phyloP scores from a whole-genome alignment of 805 yeast genomes.

The Phaffomyces opuntiae region DNA sequence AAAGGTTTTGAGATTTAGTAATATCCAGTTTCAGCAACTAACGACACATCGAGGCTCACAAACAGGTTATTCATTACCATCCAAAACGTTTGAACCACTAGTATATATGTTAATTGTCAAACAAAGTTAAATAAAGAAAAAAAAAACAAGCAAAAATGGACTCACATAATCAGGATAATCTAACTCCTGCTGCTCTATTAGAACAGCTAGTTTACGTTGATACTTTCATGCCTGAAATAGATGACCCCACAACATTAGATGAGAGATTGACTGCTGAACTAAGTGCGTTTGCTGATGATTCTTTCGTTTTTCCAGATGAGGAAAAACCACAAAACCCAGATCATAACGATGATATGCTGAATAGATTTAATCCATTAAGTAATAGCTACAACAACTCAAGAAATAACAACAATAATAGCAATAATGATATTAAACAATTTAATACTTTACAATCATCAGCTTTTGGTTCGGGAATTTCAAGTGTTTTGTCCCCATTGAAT shows the following conservation, averaged over 20 bases:
- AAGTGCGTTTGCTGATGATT: conserved; percentile 78
- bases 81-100: too few relatives aligned
- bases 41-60: too few relatives aligned
- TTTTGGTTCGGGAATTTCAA: conserved; percentile 8
- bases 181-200: conserved; percentile 39
- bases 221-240: conserved; percentile 55
- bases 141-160: not conserved
- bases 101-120: too few relatives aligned
- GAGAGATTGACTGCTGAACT: conserved; percentile 56
- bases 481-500: conserved; percentile 8
- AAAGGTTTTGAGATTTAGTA: too few relatives aligned
- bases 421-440: conserved; percentile 7
- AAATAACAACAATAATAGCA: not conserved
- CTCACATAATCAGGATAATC: conserved; percentile 12
- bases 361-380: conserved; percentile 10
- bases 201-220: conserved; percentile 80
- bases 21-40: too few relatives aligned
- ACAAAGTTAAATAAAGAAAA: too few relatives aligned
- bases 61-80: too few relatives aligned
- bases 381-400: not conserved
- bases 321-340: conserved; percentile 43
- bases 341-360: conserved; percentile 8
- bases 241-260: conserved; percentile 37
- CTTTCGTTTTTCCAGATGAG: conserved; percentile 76
- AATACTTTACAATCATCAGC: conserved; percentile 8